Evolutionary conservation across 2,329 filamentous ascomycete genomes (phyloP), one percentile per base, ranked within the genome.

Genomic region (Conoideocrella luteorostrata): DNA sequence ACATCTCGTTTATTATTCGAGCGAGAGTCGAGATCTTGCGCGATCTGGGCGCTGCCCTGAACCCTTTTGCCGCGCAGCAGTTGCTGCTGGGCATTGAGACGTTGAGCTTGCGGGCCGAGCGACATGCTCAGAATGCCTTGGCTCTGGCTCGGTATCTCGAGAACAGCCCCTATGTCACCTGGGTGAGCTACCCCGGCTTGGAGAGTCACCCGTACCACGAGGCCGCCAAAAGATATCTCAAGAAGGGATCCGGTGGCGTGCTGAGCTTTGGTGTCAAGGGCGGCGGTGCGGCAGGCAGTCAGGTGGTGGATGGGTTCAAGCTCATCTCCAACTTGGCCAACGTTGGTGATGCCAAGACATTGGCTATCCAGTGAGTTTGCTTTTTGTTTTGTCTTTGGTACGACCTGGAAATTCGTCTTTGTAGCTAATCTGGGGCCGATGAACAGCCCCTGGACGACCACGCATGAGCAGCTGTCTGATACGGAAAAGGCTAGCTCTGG

Each of bases 241-340:
- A 77, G 57, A 77, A 84, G 49, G 91, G 91, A 7, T 93, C 84
- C 56, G 91, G 91, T 39, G 90, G 93, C 56, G 90, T 98, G 15
- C 67, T 98, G 50, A 94, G 86, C 56, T 93, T 98, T 55, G 93
- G 93, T 42, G 85, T 96, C 49, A 95, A 94, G 71, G 90, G 91
- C 3, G 89, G 87, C 47, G 87, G 79, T 48, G 74, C 70, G n/a
- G 88, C 86, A 13, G 91, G 93, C 48, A 86, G 81, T 62, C 82
- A 89, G 66, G 80, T 97, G 24, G 93, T 97, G 41, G 93, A 98
- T 66, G 82, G 82, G 54, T 94, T 98, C 72, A 93, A 94, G 76
- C 70, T 98, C 54, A 88, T 97, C 56, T 95, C 88, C 15, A 96
- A 97, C 68, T 71, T 97, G 54, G 93, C 93, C 46, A 98, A 98